Evolutionary conservation across 176 grass and related monocot species (phyloP).

Genomic region (Coix lacrymajobi): DNA sequence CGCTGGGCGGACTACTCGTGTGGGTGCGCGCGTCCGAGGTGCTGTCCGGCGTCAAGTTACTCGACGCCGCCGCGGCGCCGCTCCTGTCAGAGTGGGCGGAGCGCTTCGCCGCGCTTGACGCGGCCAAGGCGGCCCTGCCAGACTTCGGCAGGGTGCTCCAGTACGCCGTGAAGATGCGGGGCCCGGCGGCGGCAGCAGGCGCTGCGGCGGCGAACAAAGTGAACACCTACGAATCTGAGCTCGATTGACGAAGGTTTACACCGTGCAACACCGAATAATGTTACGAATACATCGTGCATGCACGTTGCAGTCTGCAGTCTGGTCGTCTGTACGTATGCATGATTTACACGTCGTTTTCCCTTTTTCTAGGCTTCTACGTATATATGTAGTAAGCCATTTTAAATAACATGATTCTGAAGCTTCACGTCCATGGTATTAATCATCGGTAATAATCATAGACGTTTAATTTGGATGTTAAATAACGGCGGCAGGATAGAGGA

Average conservation of each 20-base stretch:
- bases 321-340: no score
- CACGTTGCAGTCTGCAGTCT: no score
- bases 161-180: not conserved
- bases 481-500: no score
- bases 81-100: conserved; percentile 33
- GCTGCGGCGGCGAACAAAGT: not conserved
- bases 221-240: not conserved
- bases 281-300: no score
- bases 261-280: no score
- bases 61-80: conserved; percentile 31
- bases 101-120: conserved; percentile 19
- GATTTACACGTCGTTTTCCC: no score
- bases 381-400: no score
- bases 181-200: not conserved
- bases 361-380: no score
- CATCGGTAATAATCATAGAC: no score
- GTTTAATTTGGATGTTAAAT: no score
- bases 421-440: no score
- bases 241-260: not conserved
- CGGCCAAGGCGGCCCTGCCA: conserved; percentile 17
- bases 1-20: not conserved
- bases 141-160: not conserved
- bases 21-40: not conserved
- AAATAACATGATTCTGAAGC: no score
- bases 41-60: not conserved